phyloP scores from a whole-genome alignment of 495 filamentous ascomycete species.

The Penicillium daleae region DNA sequence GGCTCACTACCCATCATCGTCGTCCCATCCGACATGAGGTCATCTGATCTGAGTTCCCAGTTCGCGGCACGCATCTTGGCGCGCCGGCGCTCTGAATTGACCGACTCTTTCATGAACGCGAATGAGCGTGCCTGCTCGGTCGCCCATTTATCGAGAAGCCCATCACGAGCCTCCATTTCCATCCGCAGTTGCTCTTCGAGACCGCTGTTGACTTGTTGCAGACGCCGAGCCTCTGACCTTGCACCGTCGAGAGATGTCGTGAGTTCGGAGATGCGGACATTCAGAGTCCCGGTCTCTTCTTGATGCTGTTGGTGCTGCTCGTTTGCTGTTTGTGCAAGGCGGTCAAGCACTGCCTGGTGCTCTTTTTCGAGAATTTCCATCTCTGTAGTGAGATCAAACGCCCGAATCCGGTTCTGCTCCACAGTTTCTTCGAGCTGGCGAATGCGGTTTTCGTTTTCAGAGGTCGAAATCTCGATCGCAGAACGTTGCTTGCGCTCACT shows the following conservation, averaged over 20 bases:
- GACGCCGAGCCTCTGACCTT: constrained; percentile 36
- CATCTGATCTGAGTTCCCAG: constrained; percentile 49
- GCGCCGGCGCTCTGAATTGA: constrained; percentile 40
- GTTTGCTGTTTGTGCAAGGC: constrained; percentile 34
- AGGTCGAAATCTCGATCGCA: constrained; percentile 40
- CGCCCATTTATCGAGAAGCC: constrained; percentile 44
- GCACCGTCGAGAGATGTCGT: constrained; percentile 41
- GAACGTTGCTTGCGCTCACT: constrained; percentile 41
- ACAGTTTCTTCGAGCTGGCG: constrained; percentile 44
- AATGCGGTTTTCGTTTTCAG: constrained; percentile 40
- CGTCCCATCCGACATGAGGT: constrained; percentile 53
- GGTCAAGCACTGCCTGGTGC: constrained; percentile 25
- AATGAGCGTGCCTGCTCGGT: constrained; percentile 44
- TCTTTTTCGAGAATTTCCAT: constrained; percentile 41
- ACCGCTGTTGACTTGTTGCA: constrained; percentile 36
- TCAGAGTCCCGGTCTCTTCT: constrained; percentile 46
- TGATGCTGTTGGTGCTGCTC: constrained; percentile 43
- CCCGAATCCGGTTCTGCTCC: constrained; percentile 41
- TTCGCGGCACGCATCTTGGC: constrained; percentile 47
- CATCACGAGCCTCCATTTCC: constrained; percentile 43
- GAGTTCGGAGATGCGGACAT: constrained; percentile 44
- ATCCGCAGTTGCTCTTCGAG: constrained; percentile 42
- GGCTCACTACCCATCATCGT: constrained; percentile 48
- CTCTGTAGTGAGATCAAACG: constrained; percentile 38
- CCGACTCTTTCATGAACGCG: constrained; percentile 45